phyloP scores from a whole-genome alignment of 768 basidiomycete genomes.

The Macrolepiota dolichaula region DNA sequence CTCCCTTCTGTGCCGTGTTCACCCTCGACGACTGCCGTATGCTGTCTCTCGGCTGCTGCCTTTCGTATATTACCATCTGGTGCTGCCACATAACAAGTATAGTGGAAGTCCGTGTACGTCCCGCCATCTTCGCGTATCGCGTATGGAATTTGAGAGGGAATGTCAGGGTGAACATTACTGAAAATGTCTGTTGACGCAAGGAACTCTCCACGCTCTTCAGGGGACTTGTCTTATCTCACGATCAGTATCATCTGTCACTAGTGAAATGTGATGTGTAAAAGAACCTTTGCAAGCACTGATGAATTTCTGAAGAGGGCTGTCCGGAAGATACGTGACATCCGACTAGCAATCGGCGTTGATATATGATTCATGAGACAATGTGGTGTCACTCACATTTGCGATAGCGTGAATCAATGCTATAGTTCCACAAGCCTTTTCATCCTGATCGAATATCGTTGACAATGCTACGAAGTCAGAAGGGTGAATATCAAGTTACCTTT shows the following conservation, averaged over 20 bases:
- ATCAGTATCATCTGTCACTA: neutral
- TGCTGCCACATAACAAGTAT: constrained; percentile 81
- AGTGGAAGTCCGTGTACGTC: constrained; percentile 77
- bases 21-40: neutral
- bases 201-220: constrained; percentile 68
- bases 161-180: constrained; percentile 69
- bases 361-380: neutral
- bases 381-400: constrained; percentile 58
- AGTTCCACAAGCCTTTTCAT: constrained; percentile 83
- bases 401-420: constrained; percentile 84
- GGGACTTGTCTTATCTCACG: constrained; percentile 51
- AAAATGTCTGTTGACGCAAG: constrained; percentile 79
- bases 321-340: constrained; percentile 50
- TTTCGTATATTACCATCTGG: constrained; percentile 39
- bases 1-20: constrained; percentile 14
- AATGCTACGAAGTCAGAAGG: neutral
- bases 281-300: constrained; percentile 60
- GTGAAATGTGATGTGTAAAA: neutral
- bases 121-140: constrained; percentile 27
- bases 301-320: constrained; percentile 62
- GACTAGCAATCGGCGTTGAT: constrained; percentile 33
- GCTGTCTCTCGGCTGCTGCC: constrained; percentile 9
- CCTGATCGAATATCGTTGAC: constrained; percentile 36
- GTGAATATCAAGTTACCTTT: constrained; percentile 48
- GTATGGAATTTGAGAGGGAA: constrained; percentile 66